phyloP scores from a whole-genome alignment of 768 basidiomycete species.

The Agrocybe chaxingu region DNA sequence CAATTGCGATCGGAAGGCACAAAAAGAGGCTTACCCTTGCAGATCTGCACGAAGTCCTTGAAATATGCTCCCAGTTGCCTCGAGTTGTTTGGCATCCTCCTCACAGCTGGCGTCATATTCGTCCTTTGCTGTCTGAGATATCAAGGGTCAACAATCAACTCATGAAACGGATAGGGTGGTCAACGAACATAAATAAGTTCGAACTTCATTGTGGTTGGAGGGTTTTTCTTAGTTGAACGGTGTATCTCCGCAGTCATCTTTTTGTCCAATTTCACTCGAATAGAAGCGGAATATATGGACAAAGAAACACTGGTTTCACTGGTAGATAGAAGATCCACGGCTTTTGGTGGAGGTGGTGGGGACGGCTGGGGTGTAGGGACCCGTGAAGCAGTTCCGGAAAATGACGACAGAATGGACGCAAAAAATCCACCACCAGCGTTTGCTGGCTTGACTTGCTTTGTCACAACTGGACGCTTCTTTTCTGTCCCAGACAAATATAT shows the following conservation, averaged over 20 bases:
- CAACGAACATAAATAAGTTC: conserved; percentile 78
- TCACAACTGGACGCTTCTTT: conserved; percentile 39
- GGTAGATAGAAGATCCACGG: conserved; percentile 34
- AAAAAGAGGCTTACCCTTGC: conserved; percentile 55
- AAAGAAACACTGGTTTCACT: conserved; percentile 56
- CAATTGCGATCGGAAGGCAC: neutral
- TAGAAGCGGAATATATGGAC: conserved; percentile 64
- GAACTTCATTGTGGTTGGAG: conserved; percentile 70
- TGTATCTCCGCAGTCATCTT: conserved; percentile 73
- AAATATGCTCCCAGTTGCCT: conserved; percentile 77
- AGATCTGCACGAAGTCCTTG: conserved; percentile 85
- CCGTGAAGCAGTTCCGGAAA: conserved; percentile 36
- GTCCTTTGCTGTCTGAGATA: conserved; percentile 71
- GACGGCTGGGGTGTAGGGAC: conserved; percentile 23
- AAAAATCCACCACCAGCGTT: conserved; percentile 42
- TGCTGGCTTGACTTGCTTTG: conserved; percentile 25
- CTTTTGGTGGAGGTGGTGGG: conserved; percentile 29
- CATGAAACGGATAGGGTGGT: neutral
- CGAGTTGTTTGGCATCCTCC: conserved; percentile 59
- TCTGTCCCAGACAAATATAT: conserved; percentile 67
- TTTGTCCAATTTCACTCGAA: conserved; percentile 61
- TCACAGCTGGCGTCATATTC: conserved; percentile 72
- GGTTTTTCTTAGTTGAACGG: conserved; percentile 93
- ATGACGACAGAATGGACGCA: conserved; percentile 39
- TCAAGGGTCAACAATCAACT: neutral